Evolutionary conservation across 2,329 filamentous ascomycete genomes (phyloP).

Genomic region (Fusarium setosum): DNA sequence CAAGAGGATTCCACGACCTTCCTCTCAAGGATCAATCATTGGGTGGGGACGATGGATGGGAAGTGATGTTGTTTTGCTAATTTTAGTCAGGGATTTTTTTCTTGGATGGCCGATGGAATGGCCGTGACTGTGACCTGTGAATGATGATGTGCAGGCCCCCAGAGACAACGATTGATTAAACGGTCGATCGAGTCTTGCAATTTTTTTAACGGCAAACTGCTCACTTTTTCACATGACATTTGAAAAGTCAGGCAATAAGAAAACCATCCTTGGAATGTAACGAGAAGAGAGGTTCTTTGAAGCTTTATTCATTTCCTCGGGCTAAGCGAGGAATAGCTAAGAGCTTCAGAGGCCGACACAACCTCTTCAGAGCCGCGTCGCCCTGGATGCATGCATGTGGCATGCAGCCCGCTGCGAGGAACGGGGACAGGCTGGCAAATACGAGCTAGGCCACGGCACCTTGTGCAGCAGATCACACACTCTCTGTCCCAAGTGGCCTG

Average conservation of each 20-base stretch:
- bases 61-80: conserved; percentile 5
- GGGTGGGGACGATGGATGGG: background rate
- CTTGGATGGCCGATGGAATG: background rate
- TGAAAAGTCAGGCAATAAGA: background rate
- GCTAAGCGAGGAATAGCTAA: background rate
- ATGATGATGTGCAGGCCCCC: conserved; percentile 8
- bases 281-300: too few relatives aligned
- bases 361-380: background rate
- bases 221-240: background rate
- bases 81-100: conserved; percentile 8
- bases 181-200: background rate
- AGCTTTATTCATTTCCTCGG: background rate
- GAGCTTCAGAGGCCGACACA: background rate
- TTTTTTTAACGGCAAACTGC: background rate
- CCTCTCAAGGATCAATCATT: background rate
- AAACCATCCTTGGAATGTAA: background rate
- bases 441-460: background rate
- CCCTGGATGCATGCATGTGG: background rate
- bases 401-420: background rate
- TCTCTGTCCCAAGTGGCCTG: background rate
- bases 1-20: background rate
- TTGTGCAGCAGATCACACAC: background rate
- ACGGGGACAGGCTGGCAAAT: background rate
- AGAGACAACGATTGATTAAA: conserved; percentile 8
- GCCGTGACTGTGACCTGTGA: background rate